Evolutionary conservation across 805 yeast species (phyloP).

Genomic region (Candida argentea): DNA sequence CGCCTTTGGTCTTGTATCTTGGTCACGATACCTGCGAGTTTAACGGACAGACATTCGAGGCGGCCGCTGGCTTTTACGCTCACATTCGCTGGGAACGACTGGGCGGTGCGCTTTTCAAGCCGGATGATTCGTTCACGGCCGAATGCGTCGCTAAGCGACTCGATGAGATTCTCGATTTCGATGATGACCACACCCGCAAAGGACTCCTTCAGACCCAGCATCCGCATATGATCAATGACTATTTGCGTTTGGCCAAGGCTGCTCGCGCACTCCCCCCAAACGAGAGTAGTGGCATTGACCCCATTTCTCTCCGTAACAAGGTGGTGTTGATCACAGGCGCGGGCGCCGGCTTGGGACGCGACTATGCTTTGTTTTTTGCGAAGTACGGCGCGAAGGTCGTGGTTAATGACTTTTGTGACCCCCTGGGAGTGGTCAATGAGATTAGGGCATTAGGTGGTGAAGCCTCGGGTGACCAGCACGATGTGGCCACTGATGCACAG

Average conservation of each 20-base stretch:
- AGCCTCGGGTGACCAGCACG: constrained; percentile 78
- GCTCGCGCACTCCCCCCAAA: constrained; percentile 42
- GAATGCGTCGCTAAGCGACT: constrained; percentile 69
- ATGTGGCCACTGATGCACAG: constrained; percentile 67
- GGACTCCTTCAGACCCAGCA: constrained; percentile 43
- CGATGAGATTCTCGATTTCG: constrained; percentile 53
- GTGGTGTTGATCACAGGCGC: constrained; percentile 93
- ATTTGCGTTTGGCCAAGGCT: constrained; percentile 46
- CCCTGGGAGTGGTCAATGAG: constrained; percentile 64
- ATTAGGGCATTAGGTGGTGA: constrained; percentile 62
- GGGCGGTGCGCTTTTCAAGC: constrained; percentile 74
- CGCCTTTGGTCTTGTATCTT: constrained; percentile 81
- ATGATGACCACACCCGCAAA: constrained; percentile 43
- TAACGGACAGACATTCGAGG: constrained; percentile 74
- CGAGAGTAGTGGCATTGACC: constrained; percentile 29
- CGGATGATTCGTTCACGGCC: constrained; percentile 71
- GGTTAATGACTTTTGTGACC: constrained; percentile 80
- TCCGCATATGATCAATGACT: constrained; percentile 69
- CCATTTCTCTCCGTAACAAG: constrained; percentile 60
- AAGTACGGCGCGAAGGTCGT: constrained; percentile 92
- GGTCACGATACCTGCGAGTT: constrained; percentile 53
- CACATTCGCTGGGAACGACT: constrained; percentile 94
- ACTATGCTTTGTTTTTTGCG: constrained; percentile 79
- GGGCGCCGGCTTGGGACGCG: constrained; percentile 88
- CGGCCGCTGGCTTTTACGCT: constrained; percentile 89